phyloP scores from a whole-genome alignment of 257 asterid species.

The Solanum stenotomum region DNA sequence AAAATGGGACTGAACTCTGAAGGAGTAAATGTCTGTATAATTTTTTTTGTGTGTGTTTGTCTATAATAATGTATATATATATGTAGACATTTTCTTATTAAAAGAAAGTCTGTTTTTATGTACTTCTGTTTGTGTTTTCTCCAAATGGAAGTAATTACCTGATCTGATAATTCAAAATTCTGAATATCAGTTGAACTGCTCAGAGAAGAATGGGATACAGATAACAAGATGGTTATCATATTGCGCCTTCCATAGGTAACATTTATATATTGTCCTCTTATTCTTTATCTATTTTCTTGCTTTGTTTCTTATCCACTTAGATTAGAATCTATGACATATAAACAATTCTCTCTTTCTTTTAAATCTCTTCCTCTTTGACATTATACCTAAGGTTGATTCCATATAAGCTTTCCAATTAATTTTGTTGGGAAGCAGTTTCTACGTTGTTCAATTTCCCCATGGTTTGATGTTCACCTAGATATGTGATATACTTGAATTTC shows the following conservation, averaged over 20 bases:
- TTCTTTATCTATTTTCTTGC: not conserved
- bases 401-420: not conserved
- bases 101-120: not conserved
- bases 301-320: not conserved
- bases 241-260: constrained; percentile 82
- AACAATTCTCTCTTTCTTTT: not conserved
- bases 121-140: not conserved
- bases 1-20: not conserved
- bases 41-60: not conserved
- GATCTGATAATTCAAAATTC: constrained; percentile 6
- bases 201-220: constrained; percentile 65
- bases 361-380: not conserved
- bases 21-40: not conserved
- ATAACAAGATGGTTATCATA: constrained; percentile 70
- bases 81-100: not conserved
- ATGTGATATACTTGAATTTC: constrained; percentile 11
- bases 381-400: not conserved
- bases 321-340: not conserved
- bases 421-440: not conserved
- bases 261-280: constrained; percentile 2
- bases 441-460: not conserved
- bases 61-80: not conserved
- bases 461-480: constrained; percentile 6
- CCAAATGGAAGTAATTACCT: not conserved
- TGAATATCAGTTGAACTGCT: constrained; percentile 64